Evolutionary conservation across 177 flowering plant species (phyloP).

Genomic region (Vitis hybrid): DNA sequence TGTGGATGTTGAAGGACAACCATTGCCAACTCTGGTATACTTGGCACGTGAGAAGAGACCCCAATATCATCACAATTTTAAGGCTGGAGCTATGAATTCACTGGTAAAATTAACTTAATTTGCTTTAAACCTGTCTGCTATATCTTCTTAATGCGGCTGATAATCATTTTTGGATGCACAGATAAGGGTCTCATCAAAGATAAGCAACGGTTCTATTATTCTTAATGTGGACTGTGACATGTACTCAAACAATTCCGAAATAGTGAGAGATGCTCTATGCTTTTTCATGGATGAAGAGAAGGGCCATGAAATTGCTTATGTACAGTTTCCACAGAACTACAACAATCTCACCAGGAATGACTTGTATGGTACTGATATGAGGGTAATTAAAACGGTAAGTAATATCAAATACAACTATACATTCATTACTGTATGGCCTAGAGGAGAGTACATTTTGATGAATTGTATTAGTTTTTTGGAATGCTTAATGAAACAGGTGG

Average conservation of each 20-base stretch:
- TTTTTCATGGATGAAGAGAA: constrained; percentile 26
- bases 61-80: constrained; percentile 58
- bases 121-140: background rate
- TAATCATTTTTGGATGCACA: constrained; percentile 17
- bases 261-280: constrained; percentile 38
- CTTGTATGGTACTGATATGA: constrained; percentile 16
- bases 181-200: constrained; percentile 44
- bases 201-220: constrained; percentile 34
- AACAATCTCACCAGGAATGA: constrained; percentile 29
- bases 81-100: constrained; percentile 87
- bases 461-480: no score
- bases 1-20: constrained; percentile 41
- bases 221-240: constrained; percentile 48
- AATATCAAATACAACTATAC: background rate
- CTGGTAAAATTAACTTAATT: constrained; percentile 36
- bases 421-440: no score
- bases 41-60: constrained; percentile 75
- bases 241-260: constrained; percentile 37
- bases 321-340: constrained; percentile 31
- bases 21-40: constrained; percentile 66
- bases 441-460: no score
- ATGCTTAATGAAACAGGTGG: no score
- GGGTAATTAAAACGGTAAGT: constrained; percentile 12
- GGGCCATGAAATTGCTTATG: constrained; percentile 25
- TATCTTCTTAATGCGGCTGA: background rate